A percentile compares a stretch with the other conserved stretches of the same genome.
phyloP scores from a whole-genome alignment of 108 stramenopile genomes.

The Discostella pseudostelligera region DNA sequence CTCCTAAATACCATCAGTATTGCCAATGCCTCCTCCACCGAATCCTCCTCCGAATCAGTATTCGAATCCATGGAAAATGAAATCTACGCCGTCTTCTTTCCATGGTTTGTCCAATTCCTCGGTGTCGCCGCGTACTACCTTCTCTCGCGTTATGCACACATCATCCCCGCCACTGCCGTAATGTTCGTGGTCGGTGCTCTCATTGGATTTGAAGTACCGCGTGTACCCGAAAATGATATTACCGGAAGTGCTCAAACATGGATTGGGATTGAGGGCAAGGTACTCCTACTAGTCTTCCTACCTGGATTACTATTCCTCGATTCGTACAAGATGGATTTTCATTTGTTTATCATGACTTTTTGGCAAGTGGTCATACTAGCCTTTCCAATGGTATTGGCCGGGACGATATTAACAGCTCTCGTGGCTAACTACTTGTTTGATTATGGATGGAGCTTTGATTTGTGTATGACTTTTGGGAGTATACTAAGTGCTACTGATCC shows the following conservation, averaged over 20 bases:
- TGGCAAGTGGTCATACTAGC: constrained; percentile 60
- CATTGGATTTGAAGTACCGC: constrained; percentile 3
- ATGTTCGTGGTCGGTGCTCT: constrained; percentile 22
- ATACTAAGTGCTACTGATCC: constrained; percentile 93
- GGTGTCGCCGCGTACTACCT: constrained; percentile 39
- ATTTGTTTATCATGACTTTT: constrained; percentile 20
- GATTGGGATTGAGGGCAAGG: constrained; percentile 20
- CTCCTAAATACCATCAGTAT: too few species aligned
- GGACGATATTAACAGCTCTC: constrained; percentile 62
- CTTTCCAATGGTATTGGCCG: constrained; percentile 78
- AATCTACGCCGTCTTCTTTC: constrained; percentile 31
- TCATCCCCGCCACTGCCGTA: constrained; percentile 29
- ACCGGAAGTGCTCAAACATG: constrained; percentile 5
- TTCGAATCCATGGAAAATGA: too few species aligned
- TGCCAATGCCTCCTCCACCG: too few species aligned
- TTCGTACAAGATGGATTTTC: constrained; percentile 23
- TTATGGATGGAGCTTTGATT: constrained; percentile 61
- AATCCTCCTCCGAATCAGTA: too few species aligned
- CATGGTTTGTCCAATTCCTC: constrained; percentile 40
- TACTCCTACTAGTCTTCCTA: constrained; percentile 31
- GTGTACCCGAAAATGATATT: neutral
- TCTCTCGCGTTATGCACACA: constrained; percentile 13
- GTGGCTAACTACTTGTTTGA: constrained; percentile 65
- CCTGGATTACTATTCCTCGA: constrained; percentile 37
- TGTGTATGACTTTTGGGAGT: constrained; percentile 79